Base-by-base conservation (phyloP, 2,329 filamentous ascomycete species). In the Fusarium guadeloupense region DNA sequence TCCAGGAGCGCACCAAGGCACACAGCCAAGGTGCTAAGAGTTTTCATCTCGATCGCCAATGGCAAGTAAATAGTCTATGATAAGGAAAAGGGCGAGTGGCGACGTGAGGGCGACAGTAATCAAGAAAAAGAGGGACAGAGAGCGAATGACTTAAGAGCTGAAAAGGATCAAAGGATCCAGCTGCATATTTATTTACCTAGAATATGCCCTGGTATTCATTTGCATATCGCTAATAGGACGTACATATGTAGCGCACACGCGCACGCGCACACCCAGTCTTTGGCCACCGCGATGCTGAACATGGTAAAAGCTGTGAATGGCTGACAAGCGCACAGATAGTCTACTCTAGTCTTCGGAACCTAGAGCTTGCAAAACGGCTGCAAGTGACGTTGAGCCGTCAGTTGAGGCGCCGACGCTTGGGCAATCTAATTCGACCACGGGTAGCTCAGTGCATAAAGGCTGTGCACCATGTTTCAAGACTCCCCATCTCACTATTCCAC, bases 351-450 rank as follows among this genome's bases (percentile, higher is more conserved):
- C 6, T 17, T 51, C 41, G 47, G 47, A 13, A 23, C 21, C 40
- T 14, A 17, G 31, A 30, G 12, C 35, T 37, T 38, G 35, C 35
- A 21, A 20, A 38, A 14, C 35, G 25, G 30, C 51, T 41, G 17
- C 52, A 28, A 42, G 37, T 42, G 14, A 57, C 50, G 41, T 51
- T 42, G 54, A 40, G 13, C 40, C 20, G 35, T 37, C 54, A 59
- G 55, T 47, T 59, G 55, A 47, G 55, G 55, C 55, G 55, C 34
- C 12, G n/a, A 42, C 10, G 50, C 50, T 23, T 30, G 30, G 25
- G 31, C 40, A 13, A 53, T 50, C 23, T 44, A 35, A 57, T 25
- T 26, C 31, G 31, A 38, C 17, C 9, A 21, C n/a, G 6, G 9
- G 20, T 13, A 38, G 8, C 19, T 23, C 2, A 4, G 38, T 57